A percentile compares a stretch with the other conserved stretches of the same genome.
These are phyloP conservation scores for Neonectria faginata DNA, from an alignment of 2,329 filamentous ascomycete species.

Conservation along the genomic window DNA sequence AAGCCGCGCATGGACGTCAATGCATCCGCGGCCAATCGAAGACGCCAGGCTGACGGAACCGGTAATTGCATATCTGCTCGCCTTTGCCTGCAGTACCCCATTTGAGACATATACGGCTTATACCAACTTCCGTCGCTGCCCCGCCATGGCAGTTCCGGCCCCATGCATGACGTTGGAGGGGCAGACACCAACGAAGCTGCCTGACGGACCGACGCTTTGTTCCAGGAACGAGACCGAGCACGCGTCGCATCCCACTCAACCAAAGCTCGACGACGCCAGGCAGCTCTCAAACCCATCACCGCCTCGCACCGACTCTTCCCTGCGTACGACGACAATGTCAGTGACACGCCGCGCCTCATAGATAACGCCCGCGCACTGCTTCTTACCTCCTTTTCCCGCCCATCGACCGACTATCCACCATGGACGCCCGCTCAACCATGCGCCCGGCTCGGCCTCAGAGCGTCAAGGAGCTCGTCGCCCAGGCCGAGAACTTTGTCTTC, in stretches of 20 bases:
- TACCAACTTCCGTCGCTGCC: slow-evolving; percentile 17
- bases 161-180: slow-evolving; percentile 33
- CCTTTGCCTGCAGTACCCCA: background rate
- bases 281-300: background rate
- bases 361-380: slow-evolving; percentile 17
- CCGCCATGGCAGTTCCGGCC: slow-evolving; percentile 23
- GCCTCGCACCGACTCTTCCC: background rate
- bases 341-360: slow-evolving; percentile 27
- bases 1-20: slow-evolving; percentile 21
- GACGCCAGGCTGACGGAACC: background rate
- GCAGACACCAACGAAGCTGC: slow-evolving; percentile 21
- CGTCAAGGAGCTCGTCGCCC: slow-evolving; percentile 80
- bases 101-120: slow-evolving; percentile 6
- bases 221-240: slow-evolving; percentile 4
- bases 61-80: background rate
- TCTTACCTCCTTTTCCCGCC: slow-evolving; percentile 6
- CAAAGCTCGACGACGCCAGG: slow-evolving; percentile 5
- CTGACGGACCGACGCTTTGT: slow-evolving; percentile 17
- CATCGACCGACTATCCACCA: slow-evolving; percentile 23
- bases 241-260: slow-evolving; percentile 1
- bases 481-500: slow-evolving; percentile 85
- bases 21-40: slow-evolving; percentile 10
- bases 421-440: slow-evolving; percentile 48
- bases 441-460: slow-evolving; percentile 68
- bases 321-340: slow-evolving; percentile 1